Conservation (phyloP, 1,284 basidiomycete species). For the Athelia sp. region DNA sequence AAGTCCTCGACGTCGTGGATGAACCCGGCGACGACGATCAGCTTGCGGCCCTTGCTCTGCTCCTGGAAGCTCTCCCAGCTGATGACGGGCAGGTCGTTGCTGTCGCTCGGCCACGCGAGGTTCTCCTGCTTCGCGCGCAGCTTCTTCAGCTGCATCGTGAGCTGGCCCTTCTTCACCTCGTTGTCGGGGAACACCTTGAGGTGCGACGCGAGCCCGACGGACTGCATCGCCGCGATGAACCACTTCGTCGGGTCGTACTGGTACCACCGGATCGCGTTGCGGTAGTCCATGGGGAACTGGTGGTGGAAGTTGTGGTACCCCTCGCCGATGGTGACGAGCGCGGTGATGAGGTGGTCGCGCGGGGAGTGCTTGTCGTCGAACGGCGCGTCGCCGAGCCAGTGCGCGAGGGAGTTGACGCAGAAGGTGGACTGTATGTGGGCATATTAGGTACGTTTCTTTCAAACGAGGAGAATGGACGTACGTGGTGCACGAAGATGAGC, state of each 20-base stretch:
- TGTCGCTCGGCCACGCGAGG: conserved; percentile 77
- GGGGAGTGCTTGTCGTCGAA: conserved; percentile 97
- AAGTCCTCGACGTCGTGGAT: conserved; percentile 89
- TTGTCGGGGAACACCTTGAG: conserved; percentile 91
- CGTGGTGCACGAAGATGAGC: conserved; percentile 86
- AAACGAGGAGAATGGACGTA: conserved; percentile 31
- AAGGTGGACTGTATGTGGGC: conserved; percentile 96
- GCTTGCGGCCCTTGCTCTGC: conserved; percentile 69
- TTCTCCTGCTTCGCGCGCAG: conserved; percentile 67
- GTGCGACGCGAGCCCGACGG: conserved; percentile 77
- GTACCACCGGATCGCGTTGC: conserved; percentile 91
- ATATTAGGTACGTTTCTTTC: no score
- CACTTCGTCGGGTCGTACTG: conserved; percentile 90
- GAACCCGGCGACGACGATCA: conserved; percentile 84
- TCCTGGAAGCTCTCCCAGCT: conserved; percentile 84
- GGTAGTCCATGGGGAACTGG: conserved; percentile 92
- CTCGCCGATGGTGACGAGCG: conserved; percentile 85
- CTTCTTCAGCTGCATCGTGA: conserved; percentile 90
- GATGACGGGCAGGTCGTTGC: conserved; percentile 74
- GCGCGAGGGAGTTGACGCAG: conserved; percentile 93
- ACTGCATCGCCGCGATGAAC: conserved; percentile 73
- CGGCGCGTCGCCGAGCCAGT: conserved; percentile 89
- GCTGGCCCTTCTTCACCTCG: conserved; percentile 87
- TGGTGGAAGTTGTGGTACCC: conserved; percentile 98
- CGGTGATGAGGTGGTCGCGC: conserved; percentile 82